Percentiles rank a stretch among this genome's conserved stretches.
phyloP scores from a whole-genome alignment of 2,329 filamentous ascomycete genomes.

The Colletotrichum costaricense region DNA sequence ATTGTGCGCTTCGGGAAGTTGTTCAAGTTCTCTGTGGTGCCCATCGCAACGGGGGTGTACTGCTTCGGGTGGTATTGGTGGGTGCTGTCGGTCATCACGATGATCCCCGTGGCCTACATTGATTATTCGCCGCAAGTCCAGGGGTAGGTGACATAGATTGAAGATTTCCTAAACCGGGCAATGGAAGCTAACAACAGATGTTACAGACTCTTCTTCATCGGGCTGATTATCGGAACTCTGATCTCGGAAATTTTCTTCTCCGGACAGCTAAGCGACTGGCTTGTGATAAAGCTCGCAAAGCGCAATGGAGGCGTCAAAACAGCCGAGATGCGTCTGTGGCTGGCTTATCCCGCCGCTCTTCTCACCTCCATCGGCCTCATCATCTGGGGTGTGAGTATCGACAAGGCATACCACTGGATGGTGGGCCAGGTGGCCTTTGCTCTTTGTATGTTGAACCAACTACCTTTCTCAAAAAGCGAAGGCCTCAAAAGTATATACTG shows the following conservation, averaged over 20 bases:
- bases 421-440: conserved; percentile 67
- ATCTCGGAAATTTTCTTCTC: conserved; percentile 63
- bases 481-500: neutral
- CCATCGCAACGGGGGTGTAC: conserved; percentile 59
- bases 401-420: conserved; percentile 65
- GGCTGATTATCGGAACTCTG: conserved; percentile 63
- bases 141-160: conserved; percentile 44
- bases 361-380: conserved; percentile 61
- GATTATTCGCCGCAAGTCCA: conserved; percentile 60
- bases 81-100: conserved; percentile 63
- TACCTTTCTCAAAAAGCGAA: neutral
- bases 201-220: conserved; percentile 59
- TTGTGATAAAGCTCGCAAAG: conserved; percentile 58
- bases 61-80: conserved; percentile 69
- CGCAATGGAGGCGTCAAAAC: conserved; percentile 54
- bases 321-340: conserved; percentile 67
- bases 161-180: neutral
- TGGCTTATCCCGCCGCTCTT: conserved; percentile 63
- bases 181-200: neutral
- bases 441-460: conserved; percentile 53
- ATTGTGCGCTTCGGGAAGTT: conserved; percentile 57
- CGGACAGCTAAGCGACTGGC: conserved; percentile 62
- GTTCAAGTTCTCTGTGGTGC: conserved; percentile 58
- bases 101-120: conserved; percentile 63
- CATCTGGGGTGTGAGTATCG: conserved; percentile 66